Base-by-base conservation (phyloP, 176 grass and related monocot species). In the Leersia perrieri region DNA sequence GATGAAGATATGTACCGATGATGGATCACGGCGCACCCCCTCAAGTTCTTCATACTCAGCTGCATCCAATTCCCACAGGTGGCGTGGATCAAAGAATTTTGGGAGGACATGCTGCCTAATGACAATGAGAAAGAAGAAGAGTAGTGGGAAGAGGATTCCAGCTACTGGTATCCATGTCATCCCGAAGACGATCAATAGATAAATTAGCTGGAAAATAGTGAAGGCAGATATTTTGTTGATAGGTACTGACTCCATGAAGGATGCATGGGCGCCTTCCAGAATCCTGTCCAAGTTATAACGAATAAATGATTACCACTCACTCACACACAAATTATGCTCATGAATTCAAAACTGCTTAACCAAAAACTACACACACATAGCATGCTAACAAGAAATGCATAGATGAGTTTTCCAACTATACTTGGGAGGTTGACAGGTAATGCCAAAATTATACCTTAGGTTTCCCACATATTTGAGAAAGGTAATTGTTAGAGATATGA, bases 221-320 rank as follows among this genome's bases (percentile, higher is more conserved):
- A 97, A 97, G 22, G 73, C 63, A 23, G 69, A 84, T 76, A 97
- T 97, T 51, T 53, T 63, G 35, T 82, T 82, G 82, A 94, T 92
- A 73, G 94, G 91, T 47, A 94, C 91, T 3, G 87, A 88, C 41
- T 97, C 91, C 72, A 97, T 41, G 39, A 90, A 97, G 64, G 94
- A 97, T 42, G 94, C 91, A 45, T 97, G 91, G n/a, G 83, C 85
- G 18, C 89, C 94, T 97, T 97, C 94, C 33, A 97, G 85, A 88
- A 97, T 82, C 87, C 91, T 97, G 75, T 55, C 33, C 40, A 73
- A 70, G 55, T 68, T 33, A 38, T n/a, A 57, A 15, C 33, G 83
- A 12, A 77, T 12, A 66, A 75, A 57, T 65, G 61, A 70, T 65
- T 39, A 85, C n/a, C n/a, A n/a, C n/a, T n/a, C n/a, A n/a, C 25